A percentile compares a stretch with the other conserved stretches of the same genome.
Evolutionary conservation across 2,329 filamentous ascomycete genomes (phyloP).

Genomic region (Aureobasidium namibiae): DNA sequence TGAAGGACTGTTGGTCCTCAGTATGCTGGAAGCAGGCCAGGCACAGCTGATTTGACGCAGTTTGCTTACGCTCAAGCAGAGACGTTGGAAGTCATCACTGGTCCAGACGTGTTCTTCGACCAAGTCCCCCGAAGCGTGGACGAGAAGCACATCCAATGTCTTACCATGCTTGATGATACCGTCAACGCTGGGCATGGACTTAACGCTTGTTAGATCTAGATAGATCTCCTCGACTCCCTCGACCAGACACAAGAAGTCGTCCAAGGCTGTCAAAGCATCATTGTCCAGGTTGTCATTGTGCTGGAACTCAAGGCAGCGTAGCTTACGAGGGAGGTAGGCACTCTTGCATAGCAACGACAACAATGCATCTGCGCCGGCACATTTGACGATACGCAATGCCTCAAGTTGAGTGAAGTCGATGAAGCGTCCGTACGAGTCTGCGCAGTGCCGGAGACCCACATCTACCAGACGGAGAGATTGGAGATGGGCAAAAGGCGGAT

Average conservation of each 20-base stretch:
- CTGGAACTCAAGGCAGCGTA: slow-evolving; percentile 39
- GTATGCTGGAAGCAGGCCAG: slow-evolving; percentile 37
- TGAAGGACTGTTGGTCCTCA: slow-evolving; percentile 20
- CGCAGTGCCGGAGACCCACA: slow-evolving; percentile 38
- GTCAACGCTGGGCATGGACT: slow-evolving; percentile 33
- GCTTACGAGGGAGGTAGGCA: slow-evolving; percentile 34
- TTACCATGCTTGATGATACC: slow-evolving; percentile 39
- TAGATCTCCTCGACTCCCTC: slow-evolving; percentile 36
- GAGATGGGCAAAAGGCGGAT: slow-evolving; percentile 34
- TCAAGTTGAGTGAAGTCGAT: slow-evolving; percentile 38
- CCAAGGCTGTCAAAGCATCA: slow-evolving; percentile 38
- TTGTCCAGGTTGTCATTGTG: slow-evolving; percentile 41
- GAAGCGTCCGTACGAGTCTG: slow-evolving; percentile 40
- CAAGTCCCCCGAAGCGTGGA: slow-evolving; percentile 31
- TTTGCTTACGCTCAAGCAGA: slow-evolving; percentile 36
- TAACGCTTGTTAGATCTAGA: slow-evolving; percentile 36
- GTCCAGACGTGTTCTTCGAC: slow-evolving; percentile 37
- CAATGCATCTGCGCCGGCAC: slow-evolving; percentile 38
- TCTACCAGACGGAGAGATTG: slow-evolving; percentile 38
- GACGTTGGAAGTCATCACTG: slow-evolving; percentile 35
- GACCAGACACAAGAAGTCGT: slow-evolving; percentile 40
- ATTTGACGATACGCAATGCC: slow-evolving; percentile 35
- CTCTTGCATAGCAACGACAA: slow-evolving; percentile 41
- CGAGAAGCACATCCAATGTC: slow-evolving; percentile 36
- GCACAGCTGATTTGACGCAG: slow-evolving; percentile 41